Percentiles rank a stretch among this genome's conserved stretches.
These are phyloP conservation scores for Nakaseomyces bracarensis DNA, from an alignment of 1,139 yeast species.

Conservation along the genomic window DNA sequence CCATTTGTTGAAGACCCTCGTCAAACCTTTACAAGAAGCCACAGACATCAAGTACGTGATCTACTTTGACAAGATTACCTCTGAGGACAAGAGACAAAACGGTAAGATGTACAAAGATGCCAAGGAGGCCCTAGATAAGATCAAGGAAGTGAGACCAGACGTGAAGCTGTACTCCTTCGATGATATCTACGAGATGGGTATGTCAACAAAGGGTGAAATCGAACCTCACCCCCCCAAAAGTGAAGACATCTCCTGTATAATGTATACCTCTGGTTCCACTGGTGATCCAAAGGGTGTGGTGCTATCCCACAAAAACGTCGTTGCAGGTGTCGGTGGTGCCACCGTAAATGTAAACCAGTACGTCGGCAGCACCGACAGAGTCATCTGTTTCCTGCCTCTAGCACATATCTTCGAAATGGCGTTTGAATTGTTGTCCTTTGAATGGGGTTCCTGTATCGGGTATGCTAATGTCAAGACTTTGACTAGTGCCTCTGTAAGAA, in stretches of 20 bases:
- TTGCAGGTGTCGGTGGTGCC: slow-evolving; percentile 83
- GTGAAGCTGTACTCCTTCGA: slow-evolving; percentile 55
- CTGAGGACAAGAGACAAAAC: slow-evolving; percentile 53
- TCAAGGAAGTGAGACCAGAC: slow-evolving; percentile 63
- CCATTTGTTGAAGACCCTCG: slow-evolving; percentile 52
- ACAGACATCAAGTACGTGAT: slow-evolving; percentile 57
- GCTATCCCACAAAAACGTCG: slow-evolving; percentile 63
- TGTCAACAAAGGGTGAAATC: slow-evolving; percentile 35
- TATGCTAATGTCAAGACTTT: slow-evolving; percentile 91
- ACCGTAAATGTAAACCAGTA: slow-evolving; percentile 49
- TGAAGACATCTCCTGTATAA: slow-evolving; percentile 75
- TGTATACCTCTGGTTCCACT: slow-evolving; percentile 98
- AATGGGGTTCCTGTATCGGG: slow-evolving; percentile 90
- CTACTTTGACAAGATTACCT: slow-evolving; percentile 55
- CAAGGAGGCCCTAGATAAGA: slow-evolving; percentile 45
- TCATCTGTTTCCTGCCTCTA: slow-evolving; percentile 83
- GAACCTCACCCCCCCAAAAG: slow-evolving; percentile 47
- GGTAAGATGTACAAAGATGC: slow-evolving; percentile 55
- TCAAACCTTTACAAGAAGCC: slow-evolving; percentile 65
- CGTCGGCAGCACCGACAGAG: slow-evolving; percentile 51
- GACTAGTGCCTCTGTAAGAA: slow-evolving; percentile 70
- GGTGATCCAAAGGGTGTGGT: slow-evolving; percentile 98
- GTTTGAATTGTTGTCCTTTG: slow-evolving; percentile 67
- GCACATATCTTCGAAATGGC: slow-evolving; percentile 94
- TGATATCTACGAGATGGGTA: slow-evolving; percentile 62